Evolutionary conservation across 331 rosid genomes (phyloP).

Genomic region (Cydonia oblonga): DNA sequence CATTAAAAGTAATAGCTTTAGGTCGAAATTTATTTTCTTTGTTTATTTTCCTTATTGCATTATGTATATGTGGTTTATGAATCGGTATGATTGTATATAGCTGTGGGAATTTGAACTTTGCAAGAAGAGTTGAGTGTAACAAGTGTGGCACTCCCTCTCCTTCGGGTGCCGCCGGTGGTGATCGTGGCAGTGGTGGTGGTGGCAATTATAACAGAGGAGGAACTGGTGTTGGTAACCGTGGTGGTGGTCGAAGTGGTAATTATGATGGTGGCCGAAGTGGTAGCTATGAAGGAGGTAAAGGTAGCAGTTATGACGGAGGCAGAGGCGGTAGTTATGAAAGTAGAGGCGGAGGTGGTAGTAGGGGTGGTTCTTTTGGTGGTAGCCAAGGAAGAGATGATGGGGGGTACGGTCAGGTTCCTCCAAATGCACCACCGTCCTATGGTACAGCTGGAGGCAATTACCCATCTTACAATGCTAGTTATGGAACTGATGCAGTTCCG

Average conservation of each 20-base stretch:
- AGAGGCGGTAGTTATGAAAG: conserved; percentile 34
- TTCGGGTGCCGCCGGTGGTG: conserved; percentile 29
- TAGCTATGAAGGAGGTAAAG: conserved; percentile 44
- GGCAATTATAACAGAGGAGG: conserved; percentile 36
- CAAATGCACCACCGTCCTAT: conserved; percentile 46
- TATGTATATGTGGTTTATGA: not conserved
- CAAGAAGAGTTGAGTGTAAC: conserved; percentile 91
- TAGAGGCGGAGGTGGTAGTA: conserved; percentile 47
- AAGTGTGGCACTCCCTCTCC: conserved; percentile 91
- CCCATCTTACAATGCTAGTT: conserved; percentile 43
- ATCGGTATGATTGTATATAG: conserved; percentile 29
- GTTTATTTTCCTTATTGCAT: not conserved
- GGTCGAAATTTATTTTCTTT: not conserved
- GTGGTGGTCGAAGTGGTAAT: conserved; percentile 44
- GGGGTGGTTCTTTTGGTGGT: conserved; percentile 51
- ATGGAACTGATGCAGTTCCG: conserved; percentile 88
- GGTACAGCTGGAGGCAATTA: conserved; percentile 53
- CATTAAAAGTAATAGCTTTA: not conserved
- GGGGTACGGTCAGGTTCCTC: conserved; percentile 62
- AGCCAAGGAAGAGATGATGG: conserved; percentile 75
- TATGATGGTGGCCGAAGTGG: conserved; percentile 56
- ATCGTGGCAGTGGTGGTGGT: conserved; percentile 22
- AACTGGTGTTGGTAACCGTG: conserved; percentile 34
- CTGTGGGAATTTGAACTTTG: conserved; percentile 91
- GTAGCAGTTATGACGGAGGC: conserved; percentile 49